These are phyloP conservation scores for Fusarium penzigii DNA, from an alignment of 2,329 filamentous ascomycete genomes.

Conservation along the genomic window DNA sequence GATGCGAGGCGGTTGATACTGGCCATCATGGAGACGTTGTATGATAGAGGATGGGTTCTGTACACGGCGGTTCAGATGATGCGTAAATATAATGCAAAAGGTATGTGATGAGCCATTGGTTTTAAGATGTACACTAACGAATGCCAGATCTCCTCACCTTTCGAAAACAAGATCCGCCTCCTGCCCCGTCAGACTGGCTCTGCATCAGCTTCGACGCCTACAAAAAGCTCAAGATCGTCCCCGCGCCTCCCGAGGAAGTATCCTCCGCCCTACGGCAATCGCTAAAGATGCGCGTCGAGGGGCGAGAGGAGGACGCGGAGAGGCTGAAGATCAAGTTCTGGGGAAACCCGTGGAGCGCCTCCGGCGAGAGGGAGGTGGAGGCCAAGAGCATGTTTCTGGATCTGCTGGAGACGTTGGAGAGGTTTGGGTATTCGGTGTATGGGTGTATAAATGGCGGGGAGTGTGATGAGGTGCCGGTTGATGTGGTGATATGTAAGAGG, in stretches of 20 bases:
- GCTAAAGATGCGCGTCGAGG: no score
- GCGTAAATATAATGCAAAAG: slow-evolving; percentile 9
- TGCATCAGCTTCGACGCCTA: slow-evolving; percentile 11
- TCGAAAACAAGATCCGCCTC: slow-evolving; percentile 12
- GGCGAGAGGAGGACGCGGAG: no score
- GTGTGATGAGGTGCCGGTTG: not conserved
- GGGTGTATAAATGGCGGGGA: not conserved
- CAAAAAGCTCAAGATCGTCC: slow-evolving; percentile 15
- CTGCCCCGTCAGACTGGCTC: slow-evolving; percentile 13
- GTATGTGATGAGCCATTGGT: not conserved
- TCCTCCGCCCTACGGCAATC: not conserved
- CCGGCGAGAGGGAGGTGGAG: no score
- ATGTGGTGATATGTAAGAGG: slow-evolving; percentile 15
- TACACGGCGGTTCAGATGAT: slow-evolving; percentile 10
- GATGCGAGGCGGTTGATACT: slow-evolving; percentile 9
- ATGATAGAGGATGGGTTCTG: slow-evolving; percentile 14
- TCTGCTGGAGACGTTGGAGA: no score
- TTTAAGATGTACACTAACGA: not conserved
- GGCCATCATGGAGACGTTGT: slow-evolving; percentile 9
- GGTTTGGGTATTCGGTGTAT: no score
- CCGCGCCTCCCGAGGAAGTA: slow-evolving; percentile 7
- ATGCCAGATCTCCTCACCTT: slow-evolving; percentile 9
- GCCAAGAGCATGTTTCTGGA: no score
- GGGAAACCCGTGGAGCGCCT: no score
- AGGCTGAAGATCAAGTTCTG: no score